A percentile compares a stretch with the other conserved stretches of the same genome.
phyloP scores from a whole-genome alignment of 176 grass and related monocot species.

The Rhynchospora breviuscula region DNA sequence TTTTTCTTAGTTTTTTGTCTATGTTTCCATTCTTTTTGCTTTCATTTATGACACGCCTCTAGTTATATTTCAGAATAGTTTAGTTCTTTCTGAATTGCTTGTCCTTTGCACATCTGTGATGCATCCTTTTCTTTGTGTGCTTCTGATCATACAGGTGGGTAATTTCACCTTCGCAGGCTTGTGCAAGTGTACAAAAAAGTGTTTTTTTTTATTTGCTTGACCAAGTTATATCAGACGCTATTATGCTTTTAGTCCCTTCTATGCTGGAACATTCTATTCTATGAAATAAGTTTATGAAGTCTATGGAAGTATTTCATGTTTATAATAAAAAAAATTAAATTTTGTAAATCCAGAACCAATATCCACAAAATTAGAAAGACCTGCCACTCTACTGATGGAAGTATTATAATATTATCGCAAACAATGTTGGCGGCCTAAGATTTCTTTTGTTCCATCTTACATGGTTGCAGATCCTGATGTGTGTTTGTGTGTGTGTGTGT shows the following conservation, averaged over 20 bases:
- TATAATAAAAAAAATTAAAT: background rate
- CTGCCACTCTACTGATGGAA: background rate
- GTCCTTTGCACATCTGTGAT: background rate
- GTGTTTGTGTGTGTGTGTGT: too few species aligned
- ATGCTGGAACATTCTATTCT: background rate
- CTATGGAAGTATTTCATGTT: background rate
- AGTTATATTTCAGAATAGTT: background rate
- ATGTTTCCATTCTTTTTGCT: background rate
- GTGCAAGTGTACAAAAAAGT: background rate
- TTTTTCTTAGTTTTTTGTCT: conserved; percentile 10
- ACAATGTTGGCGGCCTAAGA: background rate
- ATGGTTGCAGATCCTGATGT: background rate
- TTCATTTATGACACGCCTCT: background rate
- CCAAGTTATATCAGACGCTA: background rate
- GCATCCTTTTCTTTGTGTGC: background rate
- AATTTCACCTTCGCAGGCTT: background rate
- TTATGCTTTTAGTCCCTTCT: background rate
- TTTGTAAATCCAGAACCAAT: background rate
- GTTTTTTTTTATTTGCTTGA: background rate
- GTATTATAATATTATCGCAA: background rate
- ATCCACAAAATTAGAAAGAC: background rate
- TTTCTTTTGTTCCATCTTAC: background rate
- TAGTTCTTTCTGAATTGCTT: background rate
- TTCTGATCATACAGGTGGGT: background rate
- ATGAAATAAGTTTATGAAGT: background rate